phyloP scores from a whole-genome alignment of 1,139 yeast genomes.

The Protomyces pachydermus region DNA sequence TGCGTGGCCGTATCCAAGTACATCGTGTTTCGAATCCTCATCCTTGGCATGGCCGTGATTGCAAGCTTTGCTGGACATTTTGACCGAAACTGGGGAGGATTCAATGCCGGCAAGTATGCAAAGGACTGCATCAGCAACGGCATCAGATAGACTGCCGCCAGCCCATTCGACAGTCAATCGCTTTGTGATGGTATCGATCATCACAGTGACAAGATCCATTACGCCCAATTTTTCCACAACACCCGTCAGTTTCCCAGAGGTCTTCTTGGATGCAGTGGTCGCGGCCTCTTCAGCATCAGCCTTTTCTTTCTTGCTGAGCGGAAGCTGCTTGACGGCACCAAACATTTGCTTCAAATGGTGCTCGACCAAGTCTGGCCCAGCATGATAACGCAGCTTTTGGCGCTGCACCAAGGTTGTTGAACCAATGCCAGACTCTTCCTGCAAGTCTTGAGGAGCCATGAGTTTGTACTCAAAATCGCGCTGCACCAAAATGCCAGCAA shows the following conservation, averaged over 20 bases:
- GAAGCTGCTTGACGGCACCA: constrained; percentile 68
- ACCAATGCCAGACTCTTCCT: constrained; percentile 81
- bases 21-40: constrained; percentile 27
- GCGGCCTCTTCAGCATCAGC: neutral
- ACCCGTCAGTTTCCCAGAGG: neutral
- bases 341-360: constrained; percentile 97
- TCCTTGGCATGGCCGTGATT: constrained; percentile 30
- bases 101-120: constrained; percentile 89
- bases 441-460: constrained; percentile 75
- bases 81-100: constrained; percentile 91
- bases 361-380: constrained; percentile 69
- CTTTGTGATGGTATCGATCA: constrained; percentile 46
- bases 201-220: constrained; percentile 48
- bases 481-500: constrained; percentile 85
- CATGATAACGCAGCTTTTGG: constrained; percentile 70
- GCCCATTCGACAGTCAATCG: constrained; percentile 66
- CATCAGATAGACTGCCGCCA: constrained; percentile 82
- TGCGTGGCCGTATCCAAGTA: constrained; percentile 31
- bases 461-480: constrained; percentile 83
- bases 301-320: constrained; percentile 29
- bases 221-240: constrained; percentile 36
- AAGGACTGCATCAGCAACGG: constrained; percentile 88
- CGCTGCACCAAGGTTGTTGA: constrained; percentile 81
- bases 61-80: constrained; percentile 47
- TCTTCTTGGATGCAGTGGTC: constrained; percentile 45